Evolutionary conservation across 2,329 filamentous ascomycete species (phyloP).

Genomic region (Thermoascus crustaceus): DNA sequence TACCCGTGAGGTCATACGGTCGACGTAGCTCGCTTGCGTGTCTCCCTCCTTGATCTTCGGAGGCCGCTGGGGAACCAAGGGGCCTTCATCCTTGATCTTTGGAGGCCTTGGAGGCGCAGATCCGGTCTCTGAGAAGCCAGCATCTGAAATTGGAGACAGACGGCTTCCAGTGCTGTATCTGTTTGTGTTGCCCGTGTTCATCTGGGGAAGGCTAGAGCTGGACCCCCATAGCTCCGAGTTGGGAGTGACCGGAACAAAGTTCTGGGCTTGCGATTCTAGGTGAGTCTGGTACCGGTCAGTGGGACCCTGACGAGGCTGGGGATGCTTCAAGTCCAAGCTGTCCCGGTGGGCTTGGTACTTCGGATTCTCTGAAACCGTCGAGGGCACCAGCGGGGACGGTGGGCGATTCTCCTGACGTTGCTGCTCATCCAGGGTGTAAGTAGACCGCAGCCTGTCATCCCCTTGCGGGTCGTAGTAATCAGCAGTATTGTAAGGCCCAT

Average conservation of each 20-base stretch:
- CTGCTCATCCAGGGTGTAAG: slow-evolving; percentile 32
- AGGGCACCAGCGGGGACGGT: slow-evolving; percentile 56
- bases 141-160: slow-evolving; percentile 40
- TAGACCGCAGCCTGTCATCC: slow-evolving; percentile 39
- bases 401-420: slow-evolving; percentile 39
- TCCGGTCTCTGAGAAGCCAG: slow-evolving; percentile 37
- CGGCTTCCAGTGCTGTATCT: slow-evolving; percentile 32
- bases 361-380: slow-evolving; percentile 48
- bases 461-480: slow-evolving; percentile 39
- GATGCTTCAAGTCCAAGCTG: slow-evolving; percentile 56
- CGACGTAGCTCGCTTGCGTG: slow-evolving; percentile 29
- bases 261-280: slow-evolving; percentile 53
- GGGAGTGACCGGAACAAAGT: slow-evolving; percentile 39
- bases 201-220: slow-evolving; percentile 31
- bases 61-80: slow-evolving; percentile 47
- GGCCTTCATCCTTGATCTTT: slow-evolving; percentile 50
- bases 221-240: slow-evolving; percentile 40
- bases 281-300: slow-evolving; percentile 55
- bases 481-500: slow-evolving; percentile 48
- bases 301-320: slow-evolving; percentile 55
- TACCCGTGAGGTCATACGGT: slow-evolving; percentile 34
- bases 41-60: slow-evolving; percentile 29
- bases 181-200: slow-evolving; percentile 18
- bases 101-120: slow-evolving; percentile 44
- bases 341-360: slow-evolving; percentile 59